Percentiles rank a stretch among this genome's conserved stretches.
These are phyloP conservation scores for Gnomoniopsis smithogilvyi DNA, from an alignment of 2,329 filamentous ascomycete genomes.

Conservation along the genomic window DNA sequence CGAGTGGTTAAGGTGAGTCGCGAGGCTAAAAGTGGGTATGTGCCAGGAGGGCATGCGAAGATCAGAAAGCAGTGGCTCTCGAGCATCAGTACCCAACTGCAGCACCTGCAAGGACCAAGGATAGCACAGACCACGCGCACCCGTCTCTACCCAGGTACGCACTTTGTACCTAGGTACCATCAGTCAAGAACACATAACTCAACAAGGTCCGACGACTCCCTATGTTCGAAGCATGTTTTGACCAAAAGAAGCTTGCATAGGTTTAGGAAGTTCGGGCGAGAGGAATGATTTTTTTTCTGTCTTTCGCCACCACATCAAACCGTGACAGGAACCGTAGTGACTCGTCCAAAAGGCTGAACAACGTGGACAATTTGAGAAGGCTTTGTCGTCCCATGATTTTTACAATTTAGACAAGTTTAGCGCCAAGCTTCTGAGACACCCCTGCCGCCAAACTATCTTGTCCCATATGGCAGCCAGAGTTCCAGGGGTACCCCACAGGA, in stretches of 20 bases:
- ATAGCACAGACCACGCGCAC: background rate
- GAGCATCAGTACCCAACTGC: background rate
- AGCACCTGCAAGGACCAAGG: background rate
- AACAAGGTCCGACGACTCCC: no score
- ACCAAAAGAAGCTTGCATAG: no score
- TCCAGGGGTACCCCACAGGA: slow-evolving; percentile 3
- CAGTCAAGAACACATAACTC: no score
- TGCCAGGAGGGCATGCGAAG: slow-evolving; percentile 1
- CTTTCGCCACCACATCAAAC: no score
- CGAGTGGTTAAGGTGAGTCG: background rate
- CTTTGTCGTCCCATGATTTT: background rate
- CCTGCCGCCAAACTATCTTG: slow-evolving; percentile 6
- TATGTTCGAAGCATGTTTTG: no score
- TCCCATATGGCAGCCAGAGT: no score
- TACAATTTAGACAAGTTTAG: background rate
- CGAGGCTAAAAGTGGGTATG: background rate
- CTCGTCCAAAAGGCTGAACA: no score
- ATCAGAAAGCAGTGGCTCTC: slow-evolving; percentile 1
- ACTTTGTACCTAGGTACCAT: no score
- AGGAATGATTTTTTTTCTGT: no score
- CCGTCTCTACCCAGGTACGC: background rate
- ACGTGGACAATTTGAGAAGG: background rate
- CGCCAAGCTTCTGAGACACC: slow-evolving; percentile 1
- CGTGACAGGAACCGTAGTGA: no score
- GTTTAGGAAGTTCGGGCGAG: no score